phyloP scores from a whole-genome alignment of 2,329 filamentous ascomycete genomes.

The Trichoderma sp. region DNA sequence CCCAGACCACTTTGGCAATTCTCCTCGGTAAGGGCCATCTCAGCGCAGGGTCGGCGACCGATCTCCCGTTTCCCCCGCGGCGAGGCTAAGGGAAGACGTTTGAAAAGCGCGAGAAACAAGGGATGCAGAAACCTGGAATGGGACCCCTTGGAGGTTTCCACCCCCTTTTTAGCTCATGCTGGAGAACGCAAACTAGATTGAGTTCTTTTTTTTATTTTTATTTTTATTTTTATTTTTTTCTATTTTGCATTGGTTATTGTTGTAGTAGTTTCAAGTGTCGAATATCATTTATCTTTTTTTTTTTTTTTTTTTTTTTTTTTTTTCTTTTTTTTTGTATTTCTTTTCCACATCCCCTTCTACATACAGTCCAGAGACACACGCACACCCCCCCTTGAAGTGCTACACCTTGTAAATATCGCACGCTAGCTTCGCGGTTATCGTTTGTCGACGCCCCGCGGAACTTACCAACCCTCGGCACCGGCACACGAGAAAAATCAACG shows the following conservation, averaged over 20 bases:
- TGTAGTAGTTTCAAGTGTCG: not conserved
- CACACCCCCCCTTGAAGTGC: not conserved
- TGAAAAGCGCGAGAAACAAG: not conserved
- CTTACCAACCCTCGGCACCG: conserved; percentile 2
- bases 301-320: not conserved
- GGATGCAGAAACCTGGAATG: not conserved
- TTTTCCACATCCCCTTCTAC: not conserved
- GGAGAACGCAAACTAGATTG: not conserved
- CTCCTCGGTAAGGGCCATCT: not conserved
- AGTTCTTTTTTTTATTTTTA: not conserved
- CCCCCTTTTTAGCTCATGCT: not conserved
- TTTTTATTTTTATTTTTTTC: not conserved
- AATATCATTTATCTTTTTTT: not conserved
- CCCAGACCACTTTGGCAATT: not conserved
- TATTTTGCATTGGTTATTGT: not conserved
- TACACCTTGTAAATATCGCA: conserved; percentile 7
- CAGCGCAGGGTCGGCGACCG: conserved; percentile 11
- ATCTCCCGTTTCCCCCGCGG: conserved; percentile 13
- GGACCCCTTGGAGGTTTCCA: not conserved
- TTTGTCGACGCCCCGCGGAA: conserved; percentile 3
- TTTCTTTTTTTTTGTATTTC: not conserved
- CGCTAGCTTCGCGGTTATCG: conserved; percentile 12
- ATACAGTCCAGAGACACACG: not conserved
- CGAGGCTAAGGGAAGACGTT: not conserved
- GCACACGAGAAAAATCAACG: not conserved